Conservation (phyloP, 495 filamentous ascomycete genomes). For the Corynascus novoguineensis region DNA sequence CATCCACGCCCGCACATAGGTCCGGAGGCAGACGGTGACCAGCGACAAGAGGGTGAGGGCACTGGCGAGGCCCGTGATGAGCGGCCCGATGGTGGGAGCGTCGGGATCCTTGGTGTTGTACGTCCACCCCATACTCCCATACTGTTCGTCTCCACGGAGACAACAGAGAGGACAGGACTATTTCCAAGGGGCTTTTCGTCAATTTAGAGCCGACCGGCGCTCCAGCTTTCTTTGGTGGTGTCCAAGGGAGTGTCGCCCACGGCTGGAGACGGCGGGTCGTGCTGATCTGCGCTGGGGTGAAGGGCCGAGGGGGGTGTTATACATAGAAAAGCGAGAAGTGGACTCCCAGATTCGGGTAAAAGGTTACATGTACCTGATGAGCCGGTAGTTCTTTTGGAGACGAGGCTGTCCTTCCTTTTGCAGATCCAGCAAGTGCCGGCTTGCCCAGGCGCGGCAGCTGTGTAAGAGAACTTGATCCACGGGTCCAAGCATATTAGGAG, state of each 20-base stretch:
- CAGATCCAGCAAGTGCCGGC: too few species aligned
- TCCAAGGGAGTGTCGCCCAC: too few species aligned
- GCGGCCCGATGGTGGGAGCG: slow-evolving; percentile 33
- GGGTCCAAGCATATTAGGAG: too few species aligned
- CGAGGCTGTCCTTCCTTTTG: neutral
- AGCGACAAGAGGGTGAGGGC: slow-evolving; percentile 33
- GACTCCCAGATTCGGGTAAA: neutral
- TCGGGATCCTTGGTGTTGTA: slow-evolving; percentile 34
- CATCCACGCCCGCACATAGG: slow-evolving; percentile 33
- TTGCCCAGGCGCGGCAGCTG: too few species aligned
- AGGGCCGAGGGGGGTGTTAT: neutral
- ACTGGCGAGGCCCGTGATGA: slow-evolving; percentile 31
- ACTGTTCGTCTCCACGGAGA: neutral
- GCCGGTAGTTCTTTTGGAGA: too few species aligned
- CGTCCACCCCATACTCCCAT: slow-evolving; percentile 44
- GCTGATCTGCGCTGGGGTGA: neutral
- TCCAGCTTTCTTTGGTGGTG: neutral
- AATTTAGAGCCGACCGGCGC: neutral
- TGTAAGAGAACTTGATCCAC: too few species aligned
- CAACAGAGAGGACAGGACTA: neutral
- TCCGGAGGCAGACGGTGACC: slow-evolving; percentile 30
- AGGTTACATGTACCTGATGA: too few species aligned
- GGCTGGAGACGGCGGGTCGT: neutral
- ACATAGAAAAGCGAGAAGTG: neutral
- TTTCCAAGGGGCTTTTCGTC: neutral